Conservation (phyloP, 768 basidiomycete species). For the Brasilioporus rufonigricans region DNA sequence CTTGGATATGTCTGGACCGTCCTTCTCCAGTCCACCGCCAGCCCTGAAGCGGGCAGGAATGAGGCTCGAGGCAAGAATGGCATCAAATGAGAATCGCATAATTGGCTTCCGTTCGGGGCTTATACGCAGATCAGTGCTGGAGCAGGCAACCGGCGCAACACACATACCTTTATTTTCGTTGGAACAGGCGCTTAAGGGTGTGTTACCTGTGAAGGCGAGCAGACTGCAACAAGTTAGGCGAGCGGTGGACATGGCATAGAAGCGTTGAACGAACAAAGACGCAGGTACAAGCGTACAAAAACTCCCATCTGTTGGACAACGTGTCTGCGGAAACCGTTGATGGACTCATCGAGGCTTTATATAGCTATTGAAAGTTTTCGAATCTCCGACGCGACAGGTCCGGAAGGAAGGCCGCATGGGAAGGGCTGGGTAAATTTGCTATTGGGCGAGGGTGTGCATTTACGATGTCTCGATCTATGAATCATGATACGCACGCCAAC, state of each 20-base stretch:
- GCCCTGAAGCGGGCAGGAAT: conserved; percentile 23
- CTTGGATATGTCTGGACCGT: conserved; percentile 26
- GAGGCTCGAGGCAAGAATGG: conserved; percentile 21
- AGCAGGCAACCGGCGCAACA: background rate
- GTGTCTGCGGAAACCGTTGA: conserved; percentile 14
- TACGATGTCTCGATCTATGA: conserved; percentile 8
- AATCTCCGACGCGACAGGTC: conserved; percentile 28
- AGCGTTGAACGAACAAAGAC: conserved; percentile 23
- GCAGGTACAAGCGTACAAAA: conserved; percentile 29
- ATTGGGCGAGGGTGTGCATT: conserved; percentile 13
- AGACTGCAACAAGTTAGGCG: conserved; percentile 20
- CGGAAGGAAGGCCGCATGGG: conserved; percentile 20
- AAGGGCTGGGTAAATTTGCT: conserved; percentile 15
- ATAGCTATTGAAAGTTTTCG: conserved; percentile 9
- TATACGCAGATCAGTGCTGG: conserved; percentile 9
- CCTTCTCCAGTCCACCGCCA: conserved; percentile 11
- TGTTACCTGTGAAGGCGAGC: conserved; percentile 28
- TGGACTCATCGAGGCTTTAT: conserved; percentile 16
- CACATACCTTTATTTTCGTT: conserved; percentile 15
- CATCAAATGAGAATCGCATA: conserved; percentile 23
- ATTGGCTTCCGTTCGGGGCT: conserved; percentile 11
- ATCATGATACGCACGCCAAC: background rate
- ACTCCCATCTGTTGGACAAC: conserved; percentile 35
- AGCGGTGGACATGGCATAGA: background rate
- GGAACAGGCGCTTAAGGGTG: conserved; percentile 25